Base-by-base conservation (phyloP, 2,329 filamentous ascomycete genomes). In the Leptographium wingfieldii region DNA sequence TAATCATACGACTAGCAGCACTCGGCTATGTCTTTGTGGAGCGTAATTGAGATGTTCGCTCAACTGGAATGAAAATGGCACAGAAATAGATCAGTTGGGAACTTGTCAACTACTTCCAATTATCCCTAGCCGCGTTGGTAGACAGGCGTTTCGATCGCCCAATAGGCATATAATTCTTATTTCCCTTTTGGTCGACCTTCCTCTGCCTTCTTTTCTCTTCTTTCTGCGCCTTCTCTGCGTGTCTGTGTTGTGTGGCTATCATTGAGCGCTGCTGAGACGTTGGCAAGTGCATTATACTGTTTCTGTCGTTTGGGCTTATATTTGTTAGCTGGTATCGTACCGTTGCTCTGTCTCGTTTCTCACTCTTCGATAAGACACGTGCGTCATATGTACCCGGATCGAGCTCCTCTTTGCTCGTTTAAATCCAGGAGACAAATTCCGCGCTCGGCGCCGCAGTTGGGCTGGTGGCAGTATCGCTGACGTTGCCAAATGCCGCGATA, bases 161-260 rank as follows among this genome's bases (percentile, higher is more conserved):
- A 70, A 59, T 70, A 70, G 1, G 68, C 68, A 59, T 70, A 69
- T 62, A 70, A 55, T 70, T 71, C 65, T 70, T 71, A 58, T 71
- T 71, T 40, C 68, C 69, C 63, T 70, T 70, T 7, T 67, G 65
- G 43, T 71, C 69, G 14, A 70, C 64, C 29, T 62, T 69, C 19
- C 61, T 48, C 60, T 64, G 66, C 59, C 63, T 62, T 22, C 68
- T 63, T 11, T 62, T 63, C 65, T 70, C 68, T 25, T 66, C 65
- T 33, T 67, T 69, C 49, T 69, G 66, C 56, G 63, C 66, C 62
- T 67, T 68, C 6, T 68, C 65, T 48, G 63, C 53, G 58, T 70
- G 67, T 22, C 59, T 38, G 55, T 67, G 63, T 40, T 68, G 68
- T 40, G 65, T 66, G 33, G 63, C 60, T 33, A 72, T 57, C 2